Base-by-base conservation (phyloP, 73 alveolate species). In the Tetrahymena malaccensis region DNA sequence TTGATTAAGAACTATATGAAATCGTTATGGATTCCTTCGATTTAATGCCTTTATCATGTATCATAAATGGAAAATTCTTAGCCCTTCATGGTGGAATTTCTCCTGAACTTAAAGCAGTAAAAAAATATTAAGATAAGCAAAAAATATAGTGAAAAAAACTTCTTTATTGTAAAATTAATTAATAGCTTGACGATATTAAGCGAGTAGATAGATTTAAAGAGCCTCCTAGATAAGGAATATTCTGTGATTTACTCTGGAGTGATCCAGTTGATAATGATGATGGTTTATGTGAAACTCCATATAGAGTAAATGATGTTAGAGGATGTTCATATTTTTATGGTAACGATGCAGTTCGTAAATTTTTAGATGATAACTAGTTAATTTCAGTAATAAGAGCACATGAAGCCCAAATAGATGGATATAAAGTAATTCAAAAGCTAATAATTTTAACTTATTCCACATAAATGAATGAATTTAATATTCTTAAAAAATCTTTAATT, bases 251-350 rank as follows among this genome's bases (percentile, higher is more conserved):
- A 38, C 96, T 98, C 21, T 98, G 99, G 99, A 95, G 99, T 44
- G 99, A 98, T 56, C 99, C 99, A 1, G 94, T 96, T 2, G 98
- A 95, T 21, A 98, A 97, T 93, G 99, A 96, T 83, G 94, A 93
- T 13, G 99, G 99, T 40, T 94, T 70, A 34, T 43, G 96, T 40
- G 96, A 94, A 94, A 96, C 93, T 16, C 96, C 96, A 43, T 98
- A 94, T 95, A 44, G 93, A 50, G 96, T 94, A 9, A 98, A 97
- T 93, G 99, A 97, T 85, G 99, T 98, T 34, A 96, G 99, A 94
- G 99, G 99, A 34, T 99, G 99, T 94, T 98, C 99, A 12, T 98
- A 85, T 95, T 95, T 97, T 94, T 99, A 97, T 96, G 99, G 99
- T 57, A 96, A 96, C 94, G 97, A 98, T 70, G 98, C 99, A 25